phyloP scores from a whole-genome alignment of 768 basidiomycete species.

The Russula lepida region DNA sequence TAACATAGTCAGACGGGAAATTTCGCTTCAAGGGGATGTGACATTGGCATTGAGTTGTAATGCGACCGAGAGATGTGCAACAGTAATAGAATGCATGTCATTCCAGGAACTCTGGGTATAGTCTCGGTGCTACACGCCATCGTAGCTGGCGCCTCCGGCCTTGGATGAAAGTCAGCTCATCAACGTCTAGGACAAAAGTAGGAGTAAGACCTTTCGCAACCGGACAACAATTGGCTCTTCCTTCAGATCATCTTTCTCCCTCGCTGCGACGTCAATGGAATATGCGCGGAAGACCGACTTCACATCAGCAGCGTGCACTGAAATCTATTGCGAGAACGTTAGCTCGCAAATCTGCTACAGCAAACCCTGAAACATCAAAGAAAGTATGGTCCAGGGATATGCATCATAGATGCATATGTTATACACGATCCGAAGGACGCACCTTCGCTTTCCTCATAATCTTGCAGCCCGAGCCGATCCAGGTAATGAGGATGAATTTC shows the following conservation, averaged over 20 bases:
- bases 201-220: constrained; percentile 61
- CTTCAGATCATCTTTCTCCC: constrained; percentile 73
- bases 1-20: background rate
- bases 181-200: constrained; percentile 21
- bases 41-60: background rate
- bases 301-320: constrained; percentile 85
- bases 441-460: constrained; percentile 92
- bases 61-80: background rate
- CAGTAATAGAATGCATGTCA: background rate
- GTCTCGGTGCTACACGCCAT: constrained; percentile 51
- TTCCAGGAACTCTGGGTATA: background rate
- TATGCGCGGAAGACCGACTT: constrained; percentile 68
- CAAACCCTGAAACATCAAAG: background rate
- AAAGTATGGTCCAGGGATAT: background rate
- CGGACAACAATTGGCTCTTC: constrained; percentile 79
- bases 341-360: constrained; percentile 9
- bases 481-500: constrained; percentile 81
- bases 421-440: constrained; percentile 25
- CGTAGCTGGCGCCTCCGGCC: constrained; percentile 87
- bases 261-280: constrained; percentile 84
- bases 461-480: constrained; percentile 78
- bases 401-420: background rate
- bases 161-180: constrained; percentile 25
- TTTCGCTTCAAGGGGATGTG: background rate
- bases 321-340: constrained; percentile 49